Evolutionary conservation across 2,329 filamentous ascomycete genomes (phyloP).

Genomic region (Amauroascus niger): DNA sequence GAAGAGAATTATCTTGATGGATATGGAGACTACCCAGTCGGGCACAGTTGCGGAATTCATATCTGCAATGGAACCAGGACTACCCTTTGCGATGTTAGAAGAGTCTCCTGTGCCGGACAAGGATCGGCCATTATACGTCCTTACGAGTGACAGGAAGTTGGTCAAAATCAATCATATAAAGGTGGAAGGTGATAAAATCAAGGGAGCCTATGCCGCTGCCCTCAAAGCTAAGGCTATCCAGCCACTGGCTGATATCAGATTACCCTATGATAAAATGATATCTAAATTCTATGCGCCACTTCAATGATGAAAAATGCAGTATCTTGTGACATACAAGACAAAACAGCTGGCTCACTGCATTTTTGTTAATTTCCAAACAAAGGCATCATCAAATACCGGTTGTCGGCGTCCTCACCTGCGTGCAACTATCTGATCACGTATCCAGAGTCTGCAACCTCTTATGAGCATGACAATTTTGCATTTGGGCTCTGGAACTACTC

Average conservation of each 20-base stretch:
- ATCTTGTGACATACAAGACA: neutral
- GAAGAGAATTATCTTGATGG: conserved; percentile 32
- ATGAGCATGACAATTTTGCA: neutral
- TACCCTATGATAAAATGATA: conserved; percentile 18
- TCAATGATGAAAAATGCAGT: conserved; percentile 17
- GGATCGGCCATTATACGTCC: conserved; percentile 29
- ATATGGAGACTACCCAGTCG: conserved; percentile 28
- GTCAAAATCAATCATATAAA: conserved; percentile 33
- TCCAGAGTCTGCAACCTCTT: conserved; percentile 25
- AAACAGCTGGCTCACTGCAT: neutral
- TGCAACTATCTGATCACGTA: conserved; percentile 19
- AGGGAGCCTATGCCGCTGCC: conserved; percentile 30
- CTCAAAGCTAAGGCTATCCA: conserved; percentile 34
- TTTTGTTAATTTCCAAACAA: neutral
- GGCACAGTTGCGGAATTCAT: conserved; percentile 23
- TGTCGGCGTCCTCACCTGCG: neutral
- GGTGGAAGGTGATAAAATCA: conserved; percentile 31
- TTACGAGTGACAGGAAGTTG: conserved; percentile 29
- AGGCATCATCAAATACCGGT: neutral
- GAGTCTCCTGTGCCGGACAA: conserved; percentile 8
- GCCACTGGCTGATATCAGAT: conserved; percentile 21
- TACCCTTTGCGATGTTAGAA: conserved; percentile 28
- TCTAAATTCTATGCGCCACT: conserved; percentile 29
- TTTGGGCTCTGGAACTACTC: conserved; percentile 15
- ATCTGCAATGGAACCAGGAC: conserved; percentile 26